Evolutionary conservation across 2,329 filamentous ascomycete genomes (phyloP), one percentile per base, ranked within the genome.

Genomic region (Pezicula carpinea): DNA sequence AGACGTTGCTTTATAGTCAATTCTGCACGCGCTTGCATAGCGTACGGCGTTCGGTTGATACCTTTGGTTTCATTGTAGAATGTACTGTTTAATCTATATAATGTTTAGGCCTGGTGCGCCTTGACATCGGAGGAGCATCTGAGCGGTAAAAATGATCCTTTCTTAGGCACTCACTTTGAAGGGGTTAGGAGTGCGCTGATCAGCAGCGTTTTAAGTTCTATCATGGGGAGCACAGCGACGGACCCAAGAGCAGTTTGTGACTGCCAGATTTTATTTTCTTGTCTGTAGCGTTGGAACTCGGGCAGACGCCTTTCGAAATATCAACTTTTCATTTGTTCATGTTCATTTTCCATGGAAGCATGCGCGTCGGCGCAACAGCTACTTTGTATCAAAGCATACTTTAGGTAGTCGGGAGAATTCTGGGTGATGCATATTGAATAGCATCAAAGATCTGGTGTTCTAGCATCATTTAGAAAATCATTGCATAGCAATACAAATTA

Each of bases 1-100:
- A 62, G 93, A 99, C 74, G 92, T 97, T 69, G 81, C 80, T 85
- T 63, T 85, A 69, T 81, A 63, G 63, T 59, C 60, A 53, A 49
- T 56, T 51, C 53, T 52, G 53, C 58, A 63, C 60, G 54, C 54
- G 60, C 58, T 58, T 53, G 63, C 62, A 65, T 64, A 64, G 61
- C 63, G 62, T 58, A 59, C 53, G 63, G 63, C 61, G 63, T 66
- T 64, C 48, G 60, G 63, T 62, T 63, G 60, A 63, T 61, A 64
- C 56, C 58, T 61, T 64, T 62, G 56, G 59, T 60, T 64, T 61
- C 59, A 56, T 60, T 61, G 61, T 66, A 65, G 62, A 63, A 60
- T 63, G 59, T 65, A 64, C 61, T 62, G 56, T 64, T 62, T 65
- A 64, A 65, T 65, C 55, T 62, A 62, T 62, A 61, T 65, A 65